These are phyloP conservation scores for Solanum pimpinellifolium DNA, from an alignment of 257 asterid genomes.

Conservation along the genomic window DNA sequence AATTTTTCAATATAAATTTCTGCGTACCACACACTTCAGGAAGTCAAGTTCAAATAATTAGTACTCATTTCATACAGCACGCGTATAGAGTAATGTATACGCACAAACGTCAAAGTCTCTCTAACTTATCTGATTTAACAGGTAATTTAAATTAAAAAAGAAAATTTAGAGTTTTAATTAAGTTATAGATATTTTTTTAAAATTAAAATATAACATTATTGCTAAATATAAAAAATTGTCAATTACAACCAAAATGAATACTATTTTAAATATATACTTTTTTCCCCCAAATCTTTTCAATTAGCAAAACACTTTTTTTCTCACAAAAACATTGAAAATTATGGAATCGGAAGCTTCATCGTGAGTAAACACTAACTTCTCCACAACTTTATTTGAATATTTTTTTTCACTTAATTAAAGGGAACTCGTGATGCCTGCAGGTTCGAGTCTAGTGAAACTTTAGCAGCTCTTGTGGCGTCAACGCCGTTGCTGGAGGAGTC, in stretches of 20 bases:
- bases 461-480: slow-evolving; percentile 62
- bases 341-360: slow-evolving; percentile 50
- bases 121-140: neutral
- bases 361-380: slow-evolving; percentile 18
- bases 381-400: neutral
- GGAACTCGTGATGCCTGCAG: slow-evolving; percentile 11
- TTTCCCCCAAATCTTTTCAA: neutral
- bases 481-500: slow-evolving; percentile 72
- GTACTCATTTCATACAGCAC: neutral
- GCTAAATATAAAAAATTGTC: no score
- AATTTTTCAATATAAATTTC: no score
- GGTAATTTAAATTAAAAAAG: no score
- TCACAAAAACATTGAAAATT: slow-evolving; percentile 1
- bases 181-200: no score
- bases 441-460: slow-evolving; percentile 82
- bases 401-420: neutral
- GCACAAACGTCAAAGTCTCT: neutral
- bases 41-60: neutral
- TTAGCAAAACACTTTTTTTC: neutral
- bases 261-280: neutral
- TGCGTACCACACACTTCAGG: neutral
- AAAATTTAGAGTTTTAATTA: no score
- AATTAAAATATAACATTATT: no score
- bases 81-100: neutral
- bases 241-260: no score